Conservation (phyloP, 2,329 filamentous ascomycete species). For the Verticillium klebahnii region DNA sequence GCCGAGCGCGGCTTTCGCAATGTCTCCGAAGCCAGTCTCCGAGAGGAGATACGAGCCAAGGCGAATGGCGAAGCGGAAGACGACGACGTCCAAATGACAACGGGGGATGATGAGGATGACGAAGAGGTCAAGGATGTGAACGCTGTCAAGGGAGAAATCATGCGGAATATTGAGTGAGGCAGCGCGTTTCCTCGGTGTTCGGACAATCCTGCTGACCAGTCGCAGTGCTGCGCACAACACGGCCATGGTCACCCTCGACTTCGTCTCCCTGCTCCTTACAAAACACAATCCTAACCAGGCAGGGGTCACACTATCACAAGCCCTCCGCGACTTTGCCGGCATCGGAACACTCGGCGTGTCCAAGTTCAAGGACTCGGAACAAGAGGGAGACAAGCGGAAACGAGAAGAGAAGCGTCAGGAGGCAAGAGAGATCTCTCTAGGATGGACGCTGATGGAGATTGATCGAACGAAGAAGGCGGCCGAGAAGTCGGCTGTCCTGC, state of each 20-base stretch:
- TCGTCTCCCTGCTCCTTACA: slow-evolving; percentile 78
- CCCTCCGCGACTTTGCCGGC: slow-evolving; percentile 65
- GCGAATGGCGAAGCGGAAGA: slow-evolving; percentile 43
- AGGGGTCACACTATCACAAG: slow-evolving; percentile 63
- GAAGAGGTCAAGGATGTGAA: slow-evolving; percentile 36
- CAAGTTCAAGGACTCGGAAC: slow-evolving; percentile 55
- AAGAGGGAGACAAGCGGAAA: slow-evolving; percentile 49
- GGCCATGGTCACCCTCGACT: slow-evolving; percentile 69
- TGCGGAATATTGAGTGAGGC: slow-evolving; percentile 53
- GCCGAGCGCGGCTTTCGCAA: slow-evolving; percentile 74
- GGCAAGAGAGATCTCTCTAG: slow-evolving; percentile 53
- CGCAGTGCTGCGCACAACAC: slow-evolving; percentile 49
- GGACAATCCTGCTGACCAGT: neutral
- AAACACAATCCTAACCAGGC: slow-evolving; percentile 72
- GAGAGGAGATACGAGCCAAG: slow-evolving; percentile 58
- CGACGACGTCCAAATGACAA: slow-evolving; percentile 33
- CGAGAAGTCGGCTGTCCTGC: slow-evolving; percentile 62
- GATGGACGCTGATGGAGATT: slow-evolving; percentile 76
- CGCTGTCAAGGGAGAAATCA: slow-evolving; percentile 51
- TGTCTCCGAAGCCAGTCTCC: slow-evolving; percentile 69
- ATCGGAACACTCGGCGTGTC: slow-evolving; percentile 70
- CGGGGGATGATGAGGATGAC: slow-evolving; percentile 29
- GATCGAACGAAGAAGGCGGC: slow-evolving; percentile 71
- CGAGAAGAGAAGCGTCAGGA: slow-evolving; percentile 22
- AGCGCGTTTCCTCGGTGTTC: neutral